A percentile compares a stretch with the other conserved stretches of the same genome.
These are phyloP conservation scores for Euptelea pleiosperma DNA, from an alignment of 164 flowering plant genomes.

Conservation along the genomic window DNA sequence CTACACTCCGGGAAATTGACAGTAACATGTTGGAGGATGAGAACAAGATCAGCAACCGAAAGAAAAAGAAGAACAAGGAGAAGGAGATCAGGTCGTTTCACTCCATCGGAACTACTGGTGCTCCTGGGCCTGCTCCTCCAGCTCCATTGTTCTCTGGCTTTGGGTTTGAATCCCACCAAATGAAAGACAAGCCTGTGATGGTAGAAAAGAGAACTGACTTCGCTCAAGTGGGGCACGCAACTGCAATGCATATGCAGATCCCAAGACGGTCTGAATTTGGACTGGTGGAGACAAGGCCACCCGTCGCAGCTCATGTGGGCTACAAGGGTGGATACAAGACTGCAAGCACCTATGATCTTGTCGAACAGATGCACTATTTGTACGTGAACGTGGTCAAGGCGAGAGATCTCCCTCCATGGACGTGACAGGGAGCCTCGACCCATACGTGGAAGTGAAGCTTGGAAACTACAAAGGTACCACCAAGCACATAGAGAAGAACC, in stretches of 20 bases:
- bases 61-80: slow-evolving; percentile 33
- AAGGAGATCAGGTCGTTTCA: slow-evolving; percentile 54
- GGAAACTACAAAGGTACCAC: slow-evolving; percentile 83
- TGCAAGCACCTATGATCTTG: slow-evolving; percentile 65
- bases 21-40: slow-evolving; percentile 23
- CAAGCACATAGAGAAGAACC: slow-evolving; percentile 67
- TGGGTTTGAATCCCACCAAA: slow-evolving; percentile 14
- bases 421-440: slow-evolving; percentile 68
- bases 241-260: slow-evolving; percentile 48
- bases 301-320: slow-evolving; percentile 61
- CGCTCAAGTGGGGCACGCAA: slow-evolving; percentile 32
- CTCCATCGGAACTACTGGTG: slow-evolving; percentile 44
- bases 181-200: slow-evolving; percentile 16
- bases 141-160: slow-evolving; percentile 24
- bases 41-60: slow-evolving; percentile 9
- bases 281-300: slow-evolving; percentile 70
- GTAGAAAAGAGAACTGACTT: slow-evolving; percentile 42
- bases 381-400: slow-evolving; percentile 80
- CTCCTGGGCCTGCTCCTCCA: slow-evolving; percentile 21
- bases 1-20: slow-evolving; percentile 36
- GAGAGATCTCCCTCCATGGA: slow-evolving; percentile 73
- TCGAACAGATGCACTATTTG: slow-evolving; percentile 70
- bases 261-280: slow-evolving; percentile 50
- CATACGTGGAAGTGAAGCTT: slow-evolving; percentile 82
- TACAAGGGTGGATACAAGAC: slow-evolving; percentile 62